Evolutionary conservation across 495 filamentous ascomycete genomes (phyloP), one percentile per base, ranked within the genome.

Genomic region (Penicillium fimorum): DNA sequence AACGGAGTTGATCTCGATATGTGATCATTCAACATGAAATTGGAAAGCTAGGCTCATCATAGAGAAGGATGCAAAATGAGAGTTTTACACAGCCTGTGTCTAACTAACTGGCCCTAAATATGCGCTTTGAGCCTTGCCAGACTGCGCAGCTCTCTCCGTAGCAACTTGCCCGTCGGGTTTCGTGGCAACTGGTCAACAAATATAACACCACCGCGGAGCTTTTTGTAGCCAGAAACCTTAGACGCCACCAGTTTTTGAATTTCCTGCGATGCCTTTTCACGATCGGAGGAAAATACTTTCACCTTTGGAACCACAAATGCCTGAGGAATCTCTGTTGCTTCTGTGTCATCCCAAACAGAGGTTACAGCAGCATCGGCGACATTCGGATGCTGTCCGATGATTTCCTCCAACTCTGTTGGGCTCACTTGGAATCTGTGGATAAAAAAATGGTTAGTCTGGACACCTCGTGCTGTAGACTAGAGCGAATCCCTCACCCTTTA

Each of bases 101-200:
- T 27, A 27, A 27, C 4, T 27, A 27, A 27, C 2, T 7, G 4
- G 5, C 25, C 25, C 6, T 27, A 27, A 27, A 27, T 27, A 27
- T 27, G 25, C 6, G 25, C 25, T 4, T 27, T 27, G 25, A 27
- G 25, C 25, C 25, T 27, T 7, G 25, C 25, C 4, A 27, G 25
- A 27, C 25, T 42, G 6, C 17, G n/a, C 41, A 44, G 5, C 12
- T 44, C 41, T 7, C 20, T 44, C 10, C 41, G 6, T 61, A 95
- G 67, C 43, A 94, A 86, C 79, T 95, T 95, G 2, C 90, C 90
- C 63, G 82, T 84, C 1, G 79, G 78, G 56, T 83, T 90, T 74
- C 90, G 90, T 4, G 90, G 90, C 6, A 95, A 77, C 57, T 75
- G 72, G 56, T 91, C 81, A 13, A 92, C 71, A 66, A 89, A 91